Conservation (phyloP, 2,329 filamentous ascomycete genomes). For the Zymoseptoria passerinii region DNA sequence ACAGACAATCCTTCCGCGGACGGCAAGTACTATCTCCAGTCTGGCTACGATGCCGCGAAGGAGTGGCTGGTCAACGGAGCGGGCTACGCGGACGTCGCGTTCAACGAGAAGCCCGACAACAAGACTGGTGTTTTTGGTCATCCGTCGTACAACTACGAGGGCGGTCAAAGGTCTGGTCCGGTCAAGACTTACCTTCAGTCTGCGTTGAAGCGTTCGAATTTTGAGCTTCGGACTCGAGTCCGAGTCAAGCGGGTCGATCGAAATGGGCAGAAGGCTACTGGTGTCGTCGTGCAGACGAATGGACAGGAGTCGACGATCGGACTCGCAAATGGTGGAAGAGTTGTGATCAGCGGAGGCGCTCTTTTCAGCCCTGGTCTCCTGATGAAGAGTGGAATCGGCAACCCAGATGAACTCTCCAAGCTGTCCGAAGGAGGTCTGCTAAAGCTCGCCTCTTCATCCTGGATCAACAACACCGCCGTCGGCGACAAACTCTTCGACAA, state of each 20-base stretch:
- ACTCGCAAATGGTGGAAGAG: slow-evolving; percentile 51
- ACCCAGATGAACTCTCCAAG: slow-evolving; percentile 42
- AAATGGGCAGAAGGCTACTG: slow-evolving; percentile 48
- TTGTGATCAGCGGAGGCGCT: slow-evolving; percentile 45
- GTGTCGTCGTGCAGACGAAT: slow-evolving; percentile 46
- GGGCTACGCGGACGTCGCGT: slow-evolving; percentile 40
- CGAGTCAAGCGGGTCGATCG: slow-evolving; percentile 38
- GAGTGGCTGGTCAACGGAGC: slow-evolving; percentile 45
- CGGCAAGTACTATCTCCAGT: slow-evolving; percentile 47
- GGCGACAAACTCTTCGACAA: slow-evolving; percentile 49
- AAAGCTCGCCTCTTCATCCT: slow-evolving; percentile 30
- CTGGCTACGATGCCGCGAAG: slow-evolving; percentile 41
- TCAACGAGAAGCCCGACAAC: slow-evolving; percentile 40
- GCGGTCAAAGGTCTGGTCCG: slow-evolving; percentile 39
- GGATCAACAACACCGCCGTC: slow-evolving; percentile 44
- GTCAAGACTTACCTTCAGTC: slow-evolving; percentile 43
- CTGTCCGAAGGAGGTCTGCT: slow-evolving; percentile 33
- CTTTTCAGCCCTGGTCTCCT: slow-evolving; percentile 59
- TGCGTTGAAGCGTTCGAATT: slow-evolving; percentile 44
- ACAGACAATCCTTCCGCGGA: slow-evolving; percentile 52
- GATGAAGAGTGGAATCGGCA: slow-evolving; percentile 57
- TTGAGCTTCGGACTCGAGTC: slow-evolving; percentile 50
- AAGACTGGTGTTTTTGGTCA: slow-evolving; percentile 47
- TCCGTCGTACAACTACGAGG: slow-evolving; percentile 32
- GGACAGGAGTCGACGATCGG: slow-evolving; percentile 57